These are phyloP conservation scores for Trichoderma gracile DNA, from an alignment of 2,329 filamentous ascomycete species.

Conservation along the genomic window DNA sequence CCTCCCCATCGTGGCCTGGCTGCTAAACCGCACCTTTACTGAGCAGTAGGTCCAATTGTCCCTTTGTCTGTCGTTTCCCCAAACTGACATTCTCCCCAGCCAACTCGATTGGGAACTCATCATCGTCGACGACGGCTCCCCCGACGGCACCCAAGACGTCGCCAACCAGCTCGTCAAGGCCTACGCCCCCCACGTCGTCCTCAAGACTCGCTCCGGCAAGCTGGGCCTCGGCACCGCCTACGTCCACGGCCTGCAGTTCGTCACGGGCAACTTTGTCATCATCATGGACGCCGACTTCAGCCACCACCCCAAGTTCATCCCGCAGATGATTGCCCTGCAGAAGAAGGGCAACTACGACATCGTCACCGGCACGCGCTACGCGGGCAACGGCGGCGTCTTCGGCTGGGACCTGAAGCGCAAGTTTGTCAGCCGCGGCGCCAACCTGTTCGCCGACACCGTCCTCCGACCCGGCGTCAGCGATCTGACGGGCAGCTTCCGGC, in stretches of 20 bases:
- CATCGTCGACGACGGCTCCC: constrained; percentile 96
- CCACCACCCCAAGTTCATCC: constrained; percentile 99
- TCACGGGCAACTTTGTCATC: constrained; percentile 90
- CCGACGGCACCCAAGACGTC: constrained; percentile 90
- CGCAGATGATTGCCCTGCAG: constrained; percentile 85
- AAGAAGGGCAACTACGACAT: constrained; percentile 82
- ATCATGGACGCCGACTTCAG: constrained; percentile 99
- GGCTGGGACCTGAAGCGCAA: constrained; percentile 96
- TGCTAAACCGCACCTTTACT: constrained; percentile 89
- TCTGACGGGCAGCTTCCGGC: constrained; percentile 87
- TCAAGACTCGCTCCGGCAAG: constrained; percentile 90
- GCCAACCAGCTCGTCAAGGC: constrained; percentile 86
- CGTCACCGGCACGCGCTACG: constrained; percentile 93
- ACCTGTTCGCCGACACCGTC: constrained; percentile 93
- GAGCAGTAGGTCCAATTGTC: constrained; percentile 62
- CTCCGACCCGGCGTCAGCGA: constrained; percentile 92
- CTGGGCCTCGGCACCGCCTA: constrained; percentile 96
- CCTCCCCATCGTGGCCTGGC: constrained; percentile 91
- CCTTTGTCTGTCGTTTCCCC: not conserved
- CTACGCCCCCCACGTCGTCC: constrained; percentile 76
- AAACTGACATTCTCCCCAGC: constrained; percentile 48
- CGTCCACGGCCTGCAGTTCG: constrained; percentile 89
- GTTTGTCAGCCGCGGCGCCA: constrained; percentile 82
- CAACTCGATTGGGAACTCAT: constrained; percentile 96
- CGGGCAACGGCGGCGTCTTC: constrained; percentile 83